Base-by-base conservation (phyloP, 106 monocot genomes). In the Dioscorea dumetorum region DNA sequence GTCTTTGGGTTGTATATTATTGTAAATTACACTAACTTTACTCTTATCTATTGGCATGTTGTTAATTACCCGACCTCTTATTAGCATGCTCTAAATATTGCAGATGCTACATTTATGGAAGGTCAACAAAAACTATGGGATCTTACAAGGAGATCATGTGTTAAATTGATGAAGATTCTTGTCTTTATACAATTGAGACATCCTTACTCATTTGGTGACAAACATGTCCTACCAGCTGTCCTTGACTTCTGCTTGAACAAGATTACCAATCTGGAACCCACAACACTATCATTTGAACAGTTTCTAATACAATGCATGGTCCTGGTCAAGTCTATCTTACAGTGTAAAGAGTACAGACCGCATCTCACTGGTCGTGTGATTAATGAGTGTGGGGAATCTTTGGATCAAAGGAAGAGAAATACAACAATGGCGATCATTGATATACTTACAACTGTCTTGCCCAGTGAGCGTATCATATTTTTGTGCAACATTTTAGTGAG, bases 221-320 rank as follows among this genome's bases (percentile, higher is more conserved):
- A 78, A 61, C 66, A 64, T 78, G 86, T 97, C 68, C 86, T 97
- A 70, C 81, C 82, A 14, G 58, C 74, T 67, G 71, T 75, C 12
- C 34, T 84, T 24, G 92, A 92, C 49, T 87, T 97, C 72, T 89
- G 86, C 66, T 81, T 89, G 64, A 97, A 84, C 69, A 87, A 81
- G 66, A 90, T 97, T 59, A 80, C 77, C 60, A 97, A 77, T 74
- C 89, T 86, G 54, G 97, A 92, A 62, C 80, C 73, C 51, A 66
- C 62, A 53, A 67, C 81, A 7, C 23, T 67, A 66, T 75, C 78
- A 48, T 87, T 89, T 81, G 89, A 97, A 63, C 70, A 81, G 62
- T 81, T 87, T 73, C 62, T 92, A 69, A 92, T 97, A 78, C 91
- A 89, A 70, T 92, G 91, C 82, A 97, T 97, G 97, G 76, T 97